Evolutionary conservation across 2,329 filamentous ascomycete species (phyloP), one percentile per base, ranked within the genome.

Genomic region (Zasmidium citrigriseum): DNA sequence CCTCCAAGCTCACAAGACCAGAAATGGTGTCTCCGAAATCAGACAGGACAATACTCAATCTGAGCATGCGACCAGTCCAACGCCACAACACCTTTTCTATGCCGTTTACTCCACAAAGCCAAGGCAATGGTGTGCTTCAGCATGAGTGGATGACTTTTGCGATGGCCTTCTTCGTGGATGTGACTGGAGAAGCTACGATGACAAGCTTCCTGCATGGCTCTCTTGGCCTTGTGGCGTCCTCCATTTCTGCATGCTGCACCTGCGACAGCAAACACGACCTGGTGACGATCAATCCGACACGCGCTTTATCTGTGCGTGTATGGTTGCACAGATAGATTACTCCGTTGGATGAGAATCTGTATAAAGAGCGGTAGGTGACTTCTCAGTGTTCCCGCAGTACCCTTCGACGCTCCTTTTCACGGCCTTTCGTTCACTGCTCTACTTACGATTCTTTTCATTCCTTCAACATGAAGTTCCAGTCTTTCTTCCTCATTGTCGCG

Each of bases 381-480:
- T 38, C 3, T 3, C 14, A 21, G 16, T 51, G 24, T 22, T 49
- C 4, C 23, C 18, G 16, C 47, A 16, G 3, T 29, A 27, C 23
- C 47, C n/a, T 14, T 50, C 23, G 2, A 50, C 23, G 14, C 27
- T 54, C 9, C 47, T 46, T 57, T 46, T 25, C 23, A 47, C 48
- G 18, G 49, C 41, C 24, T 46, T 25, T 45, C 18, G 22, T 53
- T 53, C 46, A 24, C 21, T 7, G 51, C 22, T 25, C 2, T 11
- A 16, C 10, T 7, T 14, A 29, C 7, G 27, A 29, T 29, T 7
- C 27, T 14, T 29, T 46, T 47, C 56, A 48, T 57, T 59, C 54
- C 56, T 47, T 47, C 54, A 53, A 41, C 5, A 65, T 65, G 63
- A 57, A 59, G 25, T 47, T 59, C 44, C 54, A 55, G 22, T 20